Conservation (phyloP, 2,329 filamentous ascomycete genomes). For the Juglanconis juglandina region DNA sequence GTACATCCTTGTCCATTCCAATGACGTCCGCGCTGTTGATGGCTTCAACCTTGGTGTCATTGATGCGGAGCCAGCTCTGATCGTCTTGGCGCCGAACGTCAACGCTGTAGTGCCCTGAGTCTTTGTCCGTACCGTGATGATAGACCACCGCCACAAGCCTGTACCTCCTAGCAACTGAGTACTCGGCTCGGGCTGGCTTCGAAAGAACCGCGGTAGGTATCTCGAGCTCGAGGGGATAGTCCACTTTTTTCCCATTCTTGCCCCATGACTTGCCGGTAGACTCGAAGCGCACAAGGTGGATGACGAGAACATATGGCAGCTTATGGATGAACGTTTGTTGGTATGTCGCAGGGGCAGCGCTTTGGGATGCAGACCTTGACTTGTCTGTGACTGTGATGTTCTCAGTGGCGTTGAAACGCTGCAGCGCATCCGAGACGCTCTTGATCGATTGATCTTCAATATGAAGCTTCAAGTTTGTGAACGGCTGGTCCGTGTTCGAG, state of each 20-base stretch:
- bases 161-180: constrained; percentile 50
- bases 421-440: constrained; percentile 89
- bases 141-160: constrained; percentile 88
- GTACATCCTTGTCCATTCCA: constrained; percentile 75
- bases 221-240: constrained; percentile 90
- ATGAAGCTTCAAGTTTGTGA: constrained; percentile 90
- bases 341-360: constrained; percentile 78
- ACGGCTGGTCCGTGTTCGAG: constrained; percentile 89
- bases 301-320: constrained; percentile 83
- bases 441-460: constrained; percentile 83
- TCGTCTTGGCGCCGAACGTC: constrained; percentile 92
- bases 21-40: constrained; percentile 86
- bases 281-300: constrained; percentile 93
- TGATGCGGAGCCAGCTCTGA: constrained; percentile 92
- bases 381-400: constrained; percentile 61
- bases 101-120: constrained; percentile 95
- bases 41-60: constrained; percentile 86
- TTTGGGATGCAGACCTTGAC: constrained; percentile 69
- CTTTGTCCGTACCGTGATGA: constrained; percentile 95
- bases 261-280: constrained; percentile 67
- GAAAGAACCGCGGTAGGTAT: constrained; percentile 89
- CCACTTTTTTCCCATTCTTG: constrained; percentile 99
- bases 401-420: constrained; percentile 78
- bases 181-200: constrained; percentile 61
- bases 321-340: constrained; percentile 85